These are phyloP conservation scores for Ceriops tagal DNA, from an alignment of 345 rosid species.

Conservation along the genomic window DNA sequence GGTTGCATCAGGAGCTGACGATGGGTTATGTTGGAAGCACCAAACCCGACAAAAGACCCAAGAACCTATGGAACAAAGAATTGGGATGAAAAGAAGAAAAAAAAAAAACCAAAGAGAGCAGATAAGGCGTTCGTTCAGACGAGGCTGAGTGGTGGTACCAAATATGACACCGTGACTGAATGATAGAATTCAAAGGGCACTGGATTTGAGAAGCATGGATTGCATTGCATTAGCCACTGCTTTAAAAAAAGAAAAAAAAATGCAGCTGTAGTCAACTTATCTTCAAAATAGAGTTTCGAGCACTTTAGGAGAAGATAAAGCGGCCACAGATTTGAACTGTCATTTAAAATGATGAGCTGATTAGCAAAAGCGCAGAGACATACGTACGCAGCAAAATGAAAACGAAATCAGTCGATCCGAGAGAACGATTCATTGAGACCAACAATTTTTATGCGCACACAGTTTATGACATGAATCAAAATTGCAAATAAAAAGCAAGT, in stretches of 20 bases:
- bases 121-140: constrained; percentile 6
- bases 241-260: neutral
- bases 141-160: constrained; percentile 12
- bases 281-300: constrained; percentile 60
- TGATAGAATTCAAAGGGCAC: constrained; percentile 6
- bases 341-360: constrained; percentile 5
- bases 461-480: no score
- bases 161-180: constrained; percentile 20
- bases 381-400: no score
- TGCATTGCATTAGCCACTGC: constrained; percentile 23
- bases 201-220: constrained; percentile 9
- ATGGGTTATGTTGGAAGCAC: constrained; percentile 16
- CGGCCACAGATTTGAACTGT: constrained; percentile 80
- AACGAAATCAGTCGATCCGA: no score
- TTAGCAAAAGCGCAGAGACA: constrained; percentile 3
- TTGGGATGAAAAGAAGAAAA: neutral
- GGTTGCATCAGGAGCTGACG: constrained; percentile 2
- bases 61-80: constrained; percentile 23
- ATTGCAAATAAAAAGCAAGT: neutral
- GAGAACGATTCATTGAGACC: no score
- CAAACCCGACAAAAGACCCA: constrained; percentile 13
- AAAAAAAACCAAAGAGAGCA: neutral
- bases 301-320: constrained; percentile 51
- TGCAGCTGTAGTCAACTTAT: constrained; percentile 22
- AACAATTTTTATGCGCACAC: neutral